Evolutionary conservation across 2,329 filamentous ascomycete species (phyloP), one percentile per base, ranked within the genome.

Genomic region (Apiospora saccharicola): DNA sequence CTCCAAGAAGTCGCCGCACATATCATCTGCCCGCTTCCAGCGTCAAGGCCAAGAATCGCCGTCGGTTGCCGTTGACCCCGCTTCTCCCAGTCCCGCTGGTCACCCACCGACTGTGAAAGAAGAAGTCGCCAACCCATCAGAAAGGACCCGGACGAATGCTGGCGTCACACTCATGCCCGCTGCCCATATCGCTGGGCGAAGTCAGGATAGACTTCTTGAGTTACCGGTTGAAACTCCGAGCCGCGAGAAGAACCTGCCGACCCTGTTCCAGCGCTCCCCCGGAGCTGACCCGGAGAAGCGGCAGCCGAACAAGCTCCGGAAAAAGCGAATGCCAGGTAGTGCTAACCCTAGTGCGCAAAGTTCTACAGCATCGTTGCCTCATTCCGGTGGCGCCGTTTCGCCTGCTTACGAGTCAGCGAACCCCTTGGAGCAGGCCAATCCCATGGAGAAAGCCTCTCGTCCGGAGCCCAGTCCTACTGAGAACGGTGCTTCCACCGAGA

Each of bases 251-350:
- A 91, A 90, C 73, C 81, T 97, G 71, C 87, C 92, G 70, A 90
- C 85, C 77, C 84, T 97, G 49, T 93, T 97, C 78, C 89, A 93
- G 77, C 89, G 92, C 75, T 92, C 93, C 2, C 90, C 92, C 0
- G 87, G 88, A 0, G 86, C 84, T 37, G 89, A 90, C 57, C 87
- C 85, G 49, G 91, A 91, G 74, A 91, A 89, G 77, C 90, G 93
- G 67, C 92, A 92, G 79, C 94, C 95, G 0, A 98, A 98, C 79
- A 98, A 98, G 82, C 85, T 99, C 70, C 93, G 92, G 81, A 98
- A 98, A 86, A 98, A 94, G 82, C 88, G 91, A 74, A 85, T 93
- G 71, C 92, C 93, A 0, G 92, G 91, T 57, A 94, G 93, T 78
- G 84, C 93, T 30, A 95, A 94, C 76, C 92, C 92, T 26, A 98